These are phyloP conservation scores for Xylaria sp. DNA, from an alignment of 2,329 filamentous ascomycete species.

Conservation along the genomic window DNA sequence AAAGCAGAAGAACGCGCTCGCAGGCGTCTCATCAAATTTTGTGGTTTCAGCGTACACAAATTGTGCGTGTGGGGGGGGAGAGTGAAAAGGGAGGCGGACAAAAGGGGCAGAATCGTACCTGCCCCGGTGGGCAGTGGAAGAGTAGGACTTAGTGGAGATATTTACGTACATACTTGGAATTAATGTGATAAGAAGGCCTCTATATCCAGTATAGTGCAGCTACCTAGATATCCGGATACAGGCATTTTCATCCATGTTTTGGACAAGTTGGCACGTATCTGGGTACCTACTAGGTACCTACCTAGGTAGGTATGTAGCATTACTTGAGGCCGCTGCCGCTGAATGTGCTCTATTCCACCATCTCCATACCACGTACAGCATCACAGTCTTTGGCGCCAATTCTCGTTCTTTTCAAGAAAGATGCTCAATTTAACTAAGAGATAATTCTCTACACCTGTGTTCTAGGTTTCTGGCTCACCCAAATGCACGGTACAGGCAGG, in stretches of 20 bases:
- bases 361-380: conserved; percentile 5
- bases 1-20: conserved; percentile 34
- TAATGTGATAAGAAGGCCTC: neutral
- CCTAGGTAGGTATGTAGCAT: neutral
- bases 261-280: neutral
- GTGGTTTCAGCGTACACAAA: conserved; percentile 45
- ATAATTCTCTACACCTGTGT: neutral
- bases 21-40: conserved; percentile 44
- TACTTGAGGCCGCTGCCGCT: neutral
- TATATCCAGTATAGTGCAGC: neutral
- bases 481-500: neutral
- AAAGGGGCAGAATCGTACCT: conserved; percentile 38
- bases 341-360: neutral
- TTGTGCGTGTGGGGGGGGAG: conserved; percentile 46
- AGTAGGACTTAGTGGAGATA: neutral
- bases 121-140: neutral
- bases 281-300: too few species aligned
- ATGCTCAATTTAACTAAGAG: conserved; percentile 6
- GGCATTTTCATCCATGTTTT: neutral
- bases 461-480: neutral
- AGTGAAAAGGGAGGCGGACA: conserved; percentile 36
- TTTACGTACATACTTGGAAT: neutral
- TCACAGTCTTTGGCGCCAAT: neutral
- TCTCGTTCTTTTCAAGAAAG: conserved; percentile 9
- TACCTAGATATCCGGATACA: neutral